A percentile compares a stretch with the other conserved stretches of the same genome.
These are phyloP conservation scores for Cyclotella choctawhatcheeana DNA, from an alignment of 108 stramenopile genomes.

Conservation along the genomic window DNA sequence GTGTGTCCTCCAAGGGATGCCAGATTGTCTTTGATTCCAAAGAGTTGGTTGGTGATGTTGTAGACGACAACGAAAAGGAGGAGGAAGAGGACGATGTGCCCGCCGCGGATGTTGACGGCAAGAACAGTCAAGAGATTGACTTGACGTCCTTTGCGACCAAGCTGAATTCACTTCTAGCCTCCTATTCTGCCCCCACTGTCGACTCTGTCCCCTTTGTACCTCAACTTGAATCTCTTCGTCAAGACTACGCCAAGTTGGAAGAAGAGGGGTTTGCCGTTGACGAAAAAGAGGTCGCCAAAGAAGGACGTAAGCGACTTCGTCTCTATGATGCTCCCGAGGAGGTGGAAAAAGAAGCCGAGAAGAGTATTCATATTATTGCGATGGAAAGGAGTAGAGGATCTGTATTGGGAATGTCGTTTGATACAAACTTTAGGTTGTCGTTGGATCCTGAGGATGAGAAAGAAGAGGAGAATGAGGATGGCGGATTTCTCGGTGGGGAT, in stretches of 20 bases:
- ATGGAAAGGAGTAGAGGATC: slow-evolving; percentile 70
- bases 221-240: slow-evolving; percentile 72
- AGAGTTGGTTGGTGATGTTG: slow-evolving; percentile 21
- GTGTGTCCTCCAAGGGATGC: slow-evolving; percentile 82
- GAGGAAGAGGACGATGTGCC: slow-evolving; percentile 19
- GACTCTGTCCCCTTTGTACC: slow-evolving; percentile 75
- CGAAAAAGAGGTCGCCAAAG: slow-evolving; percentile 31
- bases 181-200: slow-evolving; percentile 39
- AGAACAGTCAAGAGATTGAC: slow-evolving; percentile 59
- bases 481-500: slow-evolving; percentile 43
- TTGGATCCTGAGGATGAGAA: slow-evolving; percentile 49
- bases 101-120: slow-evolving; percentile 1
- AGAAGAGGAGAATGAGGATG: slow-evolving; percentile 30
- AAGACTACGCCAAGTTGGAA: slow-evolving; percentile 62
- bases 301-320: slow-evolving; percentile 42
- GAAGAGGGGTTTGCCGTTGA: slow-evolving; percentile 69
- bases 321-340: slow-evolving; percentile 58
- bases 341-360: slow-evolving; percentile 85
- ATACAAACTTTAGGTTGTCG: slow-evolving; percentile 54
- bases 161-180: slow-evolving; percentile 49
- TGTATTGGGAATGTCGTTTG: slow-evolving; percentile 51
- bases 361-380: slow-evolving; percentile 79
- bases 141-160: slow-evolving; percentile 60
- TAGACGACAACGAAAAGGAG: slow-evolving; percentile 4
- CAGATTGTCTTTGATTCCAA: slow-evolving; percentile 93